phyloP scores from a whole-genome alignment of 2,329 filamentous ascomycete species.

The Thermothelomyces thermophilus region DNA sequence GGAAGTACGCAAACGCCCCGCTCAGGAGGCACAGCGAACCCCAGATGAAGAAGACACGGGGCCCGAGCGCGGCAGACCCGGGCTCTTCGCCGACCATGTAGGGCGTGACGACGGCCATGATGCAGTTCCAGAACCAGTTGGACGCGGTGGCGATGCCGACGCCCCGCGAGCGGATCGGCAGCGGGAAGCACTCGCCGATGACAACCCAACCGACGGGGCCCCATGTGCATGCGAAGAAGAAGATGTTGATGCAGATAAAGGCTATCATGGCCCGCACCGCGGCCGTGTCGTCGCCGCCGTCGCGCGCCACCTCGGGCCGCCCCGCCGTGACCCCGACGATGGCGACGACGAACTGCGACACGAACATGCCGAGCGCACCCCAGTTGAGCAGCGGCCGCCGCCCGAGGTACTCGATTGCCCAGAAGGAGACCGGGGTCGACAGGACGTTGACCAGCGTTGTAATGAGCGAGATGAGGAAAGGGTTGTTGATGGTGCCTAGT shows the following conservation, averaged over 20 bases:
- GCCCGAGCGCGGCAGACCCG: constrained; percentile 37
- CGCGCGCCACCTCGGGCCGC: constrained; percentile 34
- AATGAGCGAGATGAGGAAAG: constrained; percentile 66
- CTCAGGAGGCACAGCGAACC: constrained; percentile 25
- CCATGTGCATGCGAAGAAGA: constrained; percentile 74
- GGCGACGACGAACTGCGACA: constrained; percentile 64
- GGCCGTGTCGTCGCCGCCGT: not conserved
- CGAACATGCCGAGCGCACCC: constrained; percentile 63
- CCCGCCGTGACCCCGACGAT: constrained; percentile 42
- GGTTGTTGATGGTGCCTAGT: constrained; percentile 57
- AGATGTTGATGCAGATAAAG: constrained; percentile 74
- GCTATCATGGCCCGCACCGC: constrained; percentile 55
- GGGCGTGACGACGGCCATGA: constrained; percentile 69
- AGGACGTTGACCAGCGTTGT: constrained; percentile 70
- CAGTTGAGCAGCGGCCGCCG: constrained; percentile 62
- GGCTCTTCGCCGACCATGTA: constrained; percentile 59
- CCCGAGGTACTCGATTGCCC: constrained; percentile 61
- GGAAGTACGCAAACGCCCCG: constrained; percentile 26
- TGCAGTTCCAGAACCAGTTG: constrained; percentile 59
- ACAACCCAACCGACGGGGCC: constrained; percentile 60
- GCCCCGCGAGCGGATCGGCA: constrained; percentile 64
- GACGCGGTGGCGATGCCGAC: constrained; percentile 62
- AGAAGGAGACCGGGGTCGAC: constrained; percentile 68
- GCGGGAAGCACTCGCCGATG: constrained; percentile 69
- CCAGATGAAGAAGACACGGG: constrained; percentile 31